Percentiles rank a stretch among this genome's conserved stretches.
Evolutionary conservation across 208 protist genomes (phyloP).

Genomic region (Acanthamoeba lenticulata): DNA sequence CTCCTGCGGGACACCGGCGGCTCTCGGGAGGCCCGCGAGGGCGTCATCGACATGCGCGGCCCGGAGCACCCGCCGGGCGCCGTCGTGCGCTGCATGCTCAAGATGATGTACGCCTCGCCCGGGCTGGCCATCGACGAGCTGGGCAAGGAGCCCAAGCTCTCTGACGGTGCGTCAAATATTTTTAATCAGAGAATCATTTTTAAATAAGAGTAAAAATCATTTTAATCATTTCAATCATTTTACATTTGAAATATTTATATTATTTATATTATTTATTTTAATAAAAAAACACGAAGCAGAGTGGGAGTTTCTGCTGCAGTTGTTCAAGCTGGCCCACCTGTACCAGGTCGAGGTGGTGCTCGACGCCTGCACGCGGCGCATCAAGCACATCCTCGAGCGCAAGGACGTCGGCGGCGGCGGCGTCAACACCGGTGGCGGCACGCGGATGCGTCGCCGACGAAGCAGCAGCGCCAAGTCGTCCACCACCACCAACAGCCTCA

Average conservation of each 20-base stretch:
- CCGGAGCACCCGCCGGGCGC: not conserved
- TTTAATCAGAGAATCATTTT: no score
- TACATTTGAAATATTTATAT: no score
- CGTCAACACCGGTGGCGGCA: not conserved
- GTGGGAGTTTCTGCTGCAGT: conserved; percentile 35
- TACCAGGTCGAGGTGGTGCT: conserved; percentile 10
- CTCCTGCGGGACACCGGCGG: not conserved
- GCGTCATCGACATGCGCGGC: conserved; percentile 13
- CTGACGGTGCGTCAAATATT: not conserved
- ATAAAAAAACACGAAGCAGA: not conserved
- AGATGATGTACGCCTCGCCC: conserved; percentile 13
- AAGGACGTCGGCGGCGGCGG: not conserved
- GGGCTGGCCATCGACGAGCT: conserved; percentile 6
- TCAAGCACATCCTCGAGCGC: conserved; percentile 20
- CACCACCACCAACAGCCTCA: not conserved
- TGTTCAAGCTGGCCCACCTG: conserved; percentile 16
- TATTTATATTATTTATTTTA: not conserved
- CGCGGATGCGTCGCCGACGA: not conserved
- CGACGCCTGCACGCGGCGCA: not conserved
- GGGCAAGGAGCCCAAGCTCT: not conserved
- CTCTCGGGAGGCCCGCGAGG: not conserved
- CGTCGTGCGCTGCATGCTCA: not conserved
- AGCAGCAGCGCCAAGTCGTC: not conserved
- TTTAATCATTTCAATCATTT: no score
- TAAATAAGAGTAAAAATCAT: no score